Conservation (phyloP, 2,329 filamentous ascomycete genomes). For the Pyrenophora teres region DNA sequence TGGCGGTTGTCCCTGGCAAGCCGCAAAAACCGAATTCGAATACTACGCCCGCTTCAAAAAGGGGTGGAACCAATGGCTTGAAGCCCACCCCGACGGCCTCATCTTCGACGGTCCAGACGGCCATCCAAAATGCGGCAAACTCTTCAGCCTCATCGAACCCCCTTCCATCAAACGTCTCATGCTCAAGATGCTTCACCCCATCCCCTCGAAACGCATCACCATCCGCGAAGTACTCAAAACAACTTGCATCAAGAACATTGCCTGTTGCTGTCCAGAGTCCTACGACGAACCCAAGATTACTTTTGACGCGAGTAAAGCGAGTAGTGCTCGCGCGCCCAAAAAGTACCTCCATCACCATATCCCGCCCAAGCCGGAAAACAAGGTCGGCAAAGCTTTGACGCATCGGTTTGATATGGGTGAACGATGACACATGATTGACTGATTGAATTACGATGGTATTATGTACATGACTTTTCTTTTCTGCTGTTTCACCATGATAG, state of each 20-base stretch:
- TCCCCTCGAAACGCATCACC: constrained; percentile 71
- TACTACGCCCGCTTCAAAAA: constrained; percentile 67
- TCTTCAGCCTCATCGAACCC: constrained; percentile 71
- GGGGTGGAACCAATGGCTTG: constrained; percentile 72
- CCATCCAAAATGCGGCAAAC: constrained; percentile 67
- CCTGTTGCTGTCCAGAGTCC: constrained; percentile 77
- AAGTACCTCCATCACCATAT: constrained; percentile 52
- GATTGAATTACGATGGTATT: too few relatives aligned
- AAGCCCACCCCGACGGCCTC: constrained; percentile 57
- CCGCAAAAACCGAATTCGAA: constrained; percentile 61
- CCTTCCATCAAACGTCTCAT: constrained; percentile 69
- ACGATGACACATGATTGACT: constrained; percentile 32
- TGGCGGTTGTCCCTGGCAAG: constrained; percentile 74
- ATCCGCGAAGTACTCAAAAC: constrained; percentile 72
- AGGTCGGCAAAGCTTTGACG: constrained; percentile 40
- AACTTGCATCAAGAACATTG: constrained; percentile 73
- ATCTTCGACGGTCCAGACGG: constrained; percentile 60
- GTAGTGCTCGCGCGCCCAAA: constrained; percentile 45
- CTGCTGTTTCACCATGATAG: too few relatives aligned
- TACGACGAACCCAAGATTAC: constrained; percentile 65
- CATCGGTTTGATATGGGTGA: constrained; percentile 50
- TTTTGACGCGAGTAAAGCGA: constrained; percentile 62
- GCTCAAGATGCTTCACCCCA: constrained; percentile 80
- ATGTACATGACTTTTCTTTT: not conserved
- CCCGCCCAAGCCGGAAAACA: constrained; percentile 48